Percentiles rank a stretch among this genome's conserved stretches.
These are phyloP conservation scores for Mucuna pruriens DNA, from an alignment of 306 rosid genomes.

Conservation along the genomic window DNA sequence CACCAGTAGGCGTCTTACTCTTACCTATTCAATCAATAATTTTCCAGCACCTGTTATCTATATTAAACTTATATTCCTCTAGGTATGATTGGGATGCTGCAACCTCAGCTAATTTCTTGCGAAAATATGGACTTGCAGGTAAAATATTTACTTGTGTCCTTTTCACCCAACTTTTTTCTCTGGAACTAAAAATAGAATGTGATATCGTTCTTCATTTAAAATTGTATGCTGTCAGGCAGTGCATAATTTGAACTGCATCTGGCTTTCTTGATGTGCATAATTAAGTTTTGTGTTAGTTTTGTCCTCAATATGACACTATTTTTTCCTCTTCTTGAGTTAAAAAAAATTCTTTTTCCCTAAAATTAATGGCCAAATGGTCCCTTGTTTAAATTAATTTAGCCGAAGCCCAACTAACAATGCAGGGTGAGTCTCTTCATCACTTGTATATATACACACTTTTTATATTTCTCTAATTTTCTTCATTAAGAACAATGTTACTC, in stretches of 20 bases:
- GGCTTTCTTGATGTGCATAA: too few relatives aligned
- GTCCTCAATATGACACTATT: neutral
- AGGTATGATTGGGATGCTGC: slow-evolving; percentile 99
- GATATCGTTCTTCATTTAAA: slow-evolving; percentile 16
- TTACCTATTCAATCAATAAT: slow-evolving; percentile 29
- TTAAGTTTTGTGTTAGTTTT: neutral
- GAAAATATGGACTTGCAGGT: slow-evolving; percentile 74
- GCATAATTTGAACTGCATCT: too few relatives aligned
- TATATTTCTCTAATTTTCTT: slow-evolving; percentile 4
- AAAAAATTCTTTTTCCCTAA: neutral
- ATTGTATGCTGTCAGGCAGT: too few relatives aligned
- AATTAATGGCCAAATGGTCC: slow-evolving; percentile 9
- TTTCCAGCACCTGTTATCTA: slow-evolving; percentile 26
- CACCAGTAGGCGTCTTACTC: slow-evolving; percentile 81
- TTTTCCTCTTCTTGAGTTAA: too few relatives aligned
- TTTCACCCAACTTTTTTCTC: too few relatives aligned
- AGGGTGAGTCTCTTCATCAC: neutral
- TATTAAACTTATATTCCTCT: slow-evolving; percentile 36
- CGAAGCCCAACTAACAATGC: neutral
- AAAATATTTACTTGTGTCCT: slow-evolving; percentile 26
- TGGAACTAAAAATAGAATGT: slow-evolving; percentile 12
- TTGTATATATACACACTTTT: neutral
- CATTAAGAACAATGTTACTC: slow-evolving; percentile 13
- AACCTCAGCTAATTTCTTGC: slow-evolving; percentile 89
- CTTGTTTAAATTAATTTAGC: neutral